Conservation (phyloP, 2,329 filamentous ascomycete species). For the Cercospora zeae-maydis region DNA sequence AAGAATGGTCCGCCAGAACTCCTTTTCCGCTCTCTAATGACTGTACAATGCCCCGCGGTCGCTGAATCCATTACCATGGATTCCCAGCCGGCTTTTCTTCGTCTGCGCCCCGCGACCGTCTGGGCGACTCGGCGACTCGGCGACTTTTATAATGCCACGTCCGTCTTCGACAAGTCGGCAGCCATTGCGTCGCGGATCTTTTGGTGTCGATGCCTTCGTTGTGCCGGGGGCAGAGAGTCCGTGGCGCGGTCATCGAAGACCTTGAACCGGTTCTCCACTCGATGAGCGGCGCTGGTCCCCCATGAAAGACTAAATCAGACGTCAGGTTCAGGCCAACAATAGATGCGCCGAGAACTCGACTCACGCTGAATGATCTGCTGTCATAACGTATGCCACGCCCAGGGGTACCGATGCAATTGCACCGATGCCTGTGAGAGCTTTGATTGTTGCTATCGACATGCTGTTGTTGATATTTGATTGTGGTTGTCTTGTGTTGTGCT, state of each 20-base stretch:
- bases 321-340: background rate
- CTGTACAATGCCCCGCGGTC: too few relatives aligned
- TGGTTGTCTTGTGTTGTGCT: background rate
- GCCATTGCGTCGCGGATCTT: constrained; percentile 12
- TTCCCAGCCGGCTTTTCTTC: background rate
- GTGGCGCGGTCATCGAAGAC: constrained; percentile 15
- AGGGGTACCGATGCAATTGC: constrained; percentile 11
- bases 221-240: constrained; percentile 7
- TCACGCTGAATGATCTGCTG: constrained; percentile 14
- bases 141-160: background rate
- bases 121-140: too few relatives aligned
- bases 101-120: background rate
- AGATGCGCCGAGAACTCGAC: background rate
- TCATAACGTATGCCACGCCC: constrained; percentile 15
- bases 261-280: constrained; percentile 13
- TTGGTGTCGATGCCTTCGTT: constrained; percentile 12
- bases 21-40: background rate
- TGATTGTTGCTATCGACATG: constrained; percentile 14
- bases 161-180: background rate
- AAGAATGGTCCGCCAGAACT: background rate
- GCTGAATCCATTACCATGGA: background rate
- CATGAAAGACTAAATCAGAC: constrained; percentile 2
- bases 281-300: constrained; percentile 6
- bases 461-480: background rate
- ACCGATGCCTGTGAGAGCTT: constrained; percentile 7